Conservation (phyloP, 495 filamentous ascomycete genomes). For the Penicillium crystallinum region DNA sequence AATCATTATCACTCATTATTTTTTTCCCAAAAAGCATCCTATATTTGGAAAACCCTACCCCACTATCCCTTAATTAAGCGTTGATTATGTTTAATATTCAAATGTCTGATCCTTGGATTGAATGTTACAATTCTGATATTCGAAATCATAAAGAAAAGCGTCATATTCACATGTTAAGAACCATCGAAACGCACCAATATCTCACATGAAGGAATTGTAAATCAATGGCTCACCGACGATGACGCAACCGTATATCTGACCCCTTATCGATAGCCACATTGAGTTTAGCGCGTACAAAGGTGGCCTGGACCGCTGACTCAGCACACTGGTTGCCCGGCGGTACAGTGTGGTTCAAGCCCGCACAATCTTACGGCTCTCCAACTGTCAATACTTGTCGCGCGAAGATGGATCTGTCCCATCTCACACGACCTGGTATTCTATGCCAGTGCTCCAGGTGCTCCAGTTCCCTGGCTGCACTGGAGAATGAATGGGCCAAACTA, state of each 20-base stretch:
- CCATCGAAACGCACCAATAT: too few relatives aligned
- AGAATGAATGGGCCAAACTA: slow-evolving; percentile 46
- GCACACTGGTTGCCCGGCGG: not conserved
- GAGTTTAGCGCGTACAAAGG: slow-evolving; percentile 9
- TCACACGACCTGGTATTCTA: slow-evolving; percentile 39
- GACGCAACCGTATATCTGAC: slow-evolving; percentile 6
- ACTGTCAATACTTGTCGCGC: slow-evolving; percentile 1
- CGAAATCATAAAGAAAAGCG: too few relatives aligned
- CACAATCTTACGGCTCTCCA: not conserved
- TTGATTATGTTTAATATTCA: too few relatives aligned
- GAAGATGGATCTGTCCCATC: slow-evolving; percentile 37
- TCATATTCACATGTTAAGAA: too few relatives aligned
- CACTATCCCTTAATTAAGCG: too few relatives aligned
- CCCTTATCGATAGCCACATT: slow-evolving; percentile 12
- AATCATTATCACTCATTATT: too few relatives aligned
- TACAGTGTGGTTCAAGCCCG: not conserved
- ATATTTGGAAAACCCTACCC: too few relatives aligned
- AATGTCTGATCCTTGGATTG: too few relatives aligned
- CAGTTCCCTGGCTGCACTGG: slow-evolving; percentile 42
- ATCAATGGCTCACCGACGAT: not conserved
- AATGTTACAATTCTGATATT: too few relatives aligned
- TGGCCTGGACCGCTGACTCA: slow-evolving; percentile 23
- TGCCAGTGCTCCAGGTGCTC: slow-evolving; percentile 42
- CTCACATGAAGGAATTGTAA: too few relatives aligned
- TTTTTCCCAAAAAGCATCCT: too few relatives aligned